Base-by-base conservation (phyloP, 2,329 filamentous ascomycete genomes). In the Colletotrichum brevisporum region DNA sequence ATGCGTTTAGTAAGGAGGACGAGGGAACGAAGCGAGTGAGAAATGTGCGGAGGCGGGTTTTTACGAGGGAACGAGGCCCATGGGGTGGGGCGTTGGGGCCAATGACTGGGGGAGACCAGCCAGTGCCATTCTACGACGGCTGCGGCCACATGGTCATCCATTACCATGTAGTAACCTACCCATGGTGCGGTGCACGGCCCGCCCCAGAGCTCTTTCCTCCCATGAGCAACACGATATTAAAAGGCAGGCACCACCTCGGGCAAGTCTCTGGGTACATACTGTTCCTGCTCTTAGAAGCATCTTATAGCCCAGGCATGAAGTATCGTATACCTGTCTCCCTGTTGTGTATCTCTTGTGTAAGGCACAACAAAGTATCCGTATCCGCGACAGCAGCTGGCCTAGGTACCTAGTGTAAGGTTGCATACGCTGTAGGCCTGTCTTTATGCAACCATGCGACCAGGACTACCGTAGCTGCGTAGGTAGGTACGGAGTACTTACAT, bases 1-100 rank as follows among this genome's bases (percentile, higher is more conserved):
- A 58, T 61, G 56, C 50, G 66, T 65, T 63, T 59, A 43, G 60
- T 71, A 71, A 67, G 63, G 68, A 67, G 67, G 57, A 69, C 51
- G 56, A 71, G 61, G 53, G 52, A 59, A 51, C 52, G 54, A 58
- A 39, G 43, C 36, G 43, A 57, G 41, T 36, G 43, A 63, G 45
- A 48, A 69, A 67, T 55, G 62, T 59, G 41, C 45, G 62, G 50
- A 54, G 64, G 56, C 56, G 64, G 61, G 62, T 65, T 56, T 65
- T 60, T 52, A 53, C 18, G 21, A 24, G 53, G 36, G 10, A 12
- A 31, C 12, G 53, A 24, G 53, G 27, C 24, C 24, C 50, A 13
- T 52, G 21, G 18, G 16, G 27, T 56, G 27, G 36, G 53, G 53
- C 45, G 16, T 18, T 15, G 41, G 16, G 16, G 41, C 13, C 41